Conservation (phyloP, 345 rosid species). For the Eucalyptus guilfoylei region DNA sequence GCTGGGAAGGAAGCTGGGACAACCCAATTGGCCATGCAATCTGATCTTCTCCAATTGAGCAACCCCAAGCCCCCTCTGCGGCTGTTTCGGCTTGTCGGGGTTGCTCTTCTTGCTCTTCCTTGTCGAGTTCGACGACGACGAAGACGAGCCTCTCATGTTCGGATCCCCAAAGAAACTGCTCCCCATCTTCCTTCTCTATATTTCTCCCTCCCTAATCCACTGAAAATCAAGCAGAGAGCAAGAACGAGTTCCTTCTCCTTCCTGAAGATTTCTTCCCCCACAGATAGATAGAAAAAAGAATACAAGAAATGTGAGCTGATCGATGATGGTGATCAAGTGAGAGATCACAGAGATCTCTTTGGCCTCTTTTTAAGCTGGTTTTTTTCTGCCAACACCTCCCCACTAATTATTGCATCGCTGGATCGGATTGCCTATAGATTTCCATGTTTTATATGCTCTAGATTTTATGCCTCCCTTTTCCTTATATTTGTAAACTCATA, state of each 20-base stretch:
- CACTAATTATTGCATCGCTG: conserved; percentile 85
- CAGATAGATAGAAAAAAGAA: neutral
- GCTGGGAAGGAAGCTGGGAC: conserved; percentile 10
- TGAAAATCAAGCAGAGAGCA: neutral
- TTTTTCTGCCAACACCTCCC: neutral
- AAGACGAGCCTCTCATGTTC: conserved; percentile 21
- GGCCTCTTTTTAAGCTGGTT: conserved; percentile 27
- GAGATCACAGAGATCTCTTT: neutral
- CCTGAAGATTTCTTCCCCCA: neutral
- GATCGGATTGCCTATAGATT: conserved; percentile 61
- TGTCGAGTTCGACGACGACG: neutral
- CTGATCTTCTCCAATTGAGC: conserved; percentile 68
- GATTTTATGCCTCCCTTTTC: conserved; percentile 43
- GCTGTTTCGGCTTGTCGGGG: conserved; percentile 48
- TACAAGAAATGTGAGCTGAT: neutral
- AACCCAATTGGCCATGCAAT: conserved; percentile 5
- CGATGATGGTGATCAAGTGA: neutral
- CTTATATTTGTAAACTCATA: neutral
- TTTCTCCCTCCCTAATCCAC: neutral
- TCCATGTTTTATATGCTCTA: conserved; percentile 30
- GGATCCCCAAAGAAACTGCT: conserved; percentile 76
- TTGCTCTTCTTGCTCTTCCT: conserved; percentile 72
- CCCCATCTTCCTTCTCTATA: conserved; percentile 30
- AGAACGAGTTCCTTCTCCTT: neutral
- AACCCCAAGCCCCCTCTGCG: conserved; percentile 96